A percentile compares a stretch with the other conserved stretches of the same genome.
Conservation (phyloP, 352 stramenopile species). For the Elongisporangium senticosum region DNA sequence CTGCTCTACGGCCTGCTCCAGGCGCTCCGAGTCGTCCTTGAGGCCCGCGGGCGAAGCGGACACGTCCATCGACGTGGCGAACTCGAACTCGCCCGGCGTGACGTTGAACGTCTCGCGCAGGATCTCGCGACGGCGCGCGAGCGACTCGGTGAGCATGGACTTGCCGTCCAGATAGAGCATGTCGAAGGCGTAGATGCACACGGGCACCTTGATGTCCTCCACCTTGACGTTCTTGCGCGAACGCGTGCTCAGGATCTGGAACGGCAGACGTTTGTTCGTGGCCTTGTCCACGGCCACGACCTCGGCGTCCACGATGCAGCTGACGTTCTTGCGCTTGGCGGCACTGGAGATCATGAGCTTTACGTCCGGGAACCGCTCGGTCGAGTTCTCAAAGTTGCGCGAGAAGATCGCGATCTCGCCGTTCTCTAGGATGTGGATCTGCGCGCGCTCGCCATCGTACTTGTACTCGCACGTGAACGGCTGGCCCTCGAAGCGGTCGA, state of each 20-base stretch:
- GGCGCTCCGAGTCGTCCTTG: constrained; percentile 85
- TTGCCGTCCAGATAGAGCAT: constrained; percentile 97
- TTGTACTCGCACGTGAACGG: constrained; percentile 99
- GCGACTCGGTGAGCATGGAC: constrained; percentile 88
- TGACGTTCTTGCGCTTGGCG: constrained; percentile 43
- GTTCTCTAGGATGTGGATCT: constrained; percentile 90
- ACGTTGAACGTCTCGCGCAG: constrained; percentile 91
- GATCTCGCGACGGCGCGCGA: constrained; percentile 89
- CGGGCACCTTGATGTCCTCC: constrained; percentile 87
- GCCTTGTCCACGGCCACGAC: constrained; percentile 97
- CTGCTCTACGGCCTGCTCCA: constrained; percentile 73
- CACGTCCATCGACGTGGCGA: constrained; percentile 89
- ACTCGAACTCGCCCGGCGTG: constrained; percentile 92
- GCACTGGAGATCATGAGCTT: constrained; percentile 67
- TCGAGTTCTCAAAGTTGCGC: constrained; percentile 98
- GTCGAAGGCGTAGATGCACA: constrained; percentile 98
- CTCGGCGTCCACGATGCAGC: constrained; percentile 98
- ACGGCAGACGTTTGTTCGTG: constrained; percentile 96
- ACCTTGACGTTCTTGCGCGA: constrained; percentile 92
- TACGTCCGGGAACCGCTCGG: constrained; percentile 94
- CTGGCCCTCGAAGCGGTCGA: constrained; percentile 94
- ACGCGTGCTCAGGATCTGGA: constrained; percentile 98
- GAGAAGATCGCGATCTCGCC: constrained; percentile 97
- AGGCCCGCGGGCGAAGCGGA: constrained; percentile 78
- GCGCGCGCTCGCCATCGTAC: constrained; percentile 98